A percentile compares a stretch with the other conserved stretches of the same genome.
Conservation (phyloP, 768 basidiomycete genomes). For the Mycena vitilis region DNA sequence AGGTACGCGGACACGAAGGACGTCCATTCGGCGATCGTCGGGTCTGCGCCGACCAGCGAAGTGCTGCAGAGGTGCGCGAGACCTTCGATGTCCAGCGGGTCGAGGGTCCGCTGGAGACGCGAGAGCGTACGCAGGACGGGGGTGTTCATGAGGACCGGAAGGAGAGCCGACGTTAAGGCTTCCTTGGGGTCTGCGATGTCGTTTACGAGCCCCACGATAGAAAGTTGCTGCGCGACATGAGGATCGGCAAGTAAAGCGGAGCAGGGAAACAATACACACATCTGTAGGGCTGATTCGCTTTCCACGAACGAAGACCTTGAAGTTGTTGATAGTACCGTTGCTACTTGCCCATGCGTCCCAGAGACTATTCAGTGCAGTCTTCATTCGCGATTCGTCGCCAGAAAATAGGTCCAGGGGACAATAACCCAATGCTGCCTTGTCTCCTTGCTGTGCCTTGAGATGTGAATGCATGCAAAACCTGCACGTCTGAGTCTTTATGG, state of each 20-base stretch:
- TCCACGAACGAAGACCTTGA: conserved; percentile 83
- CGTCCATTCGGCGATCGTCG: conserved; percentile 73
- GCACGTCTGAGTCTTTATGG: conserved; percentile 78
- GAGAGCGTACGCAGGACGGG: conserved; percentile 67
- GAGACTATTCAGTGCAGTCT: conserved; percentile 72
- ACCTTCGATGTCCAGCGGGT: conserved; percentile 88
- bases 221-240: conserved; percentile 5
- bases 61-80: conserved; percentile 61
- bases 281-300: conserved; percentile 65
- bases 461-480: conserved; percentile 92
- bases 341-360: conserved; percentile 80
- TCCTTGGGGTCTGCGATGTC: conserved; percentile 53
- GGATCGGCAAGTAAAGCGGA: background rate
- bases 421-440: conserved; percentile 61
- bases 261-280: conserved; percentile 52
- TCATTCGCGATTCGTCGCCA: conserved; percentile 66
- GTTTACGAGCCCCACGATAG: conserved; percentile 44
- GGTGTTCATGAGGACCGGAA: conserved; percentile 60
- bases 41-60: conserved; percentile 54
- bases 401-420: conserved; percentile 96
- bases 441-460: conserved; percentile 56
- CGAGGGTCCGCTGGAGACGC: conserved; percentile 78
- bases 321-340: conserved; percentile 79
- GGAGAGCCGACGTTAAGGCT: conserved; percentile 61
- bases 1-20: conserved; percentile 69